These are phyloP conservation scores for Pyrenophora graminea DNA, from an alignment of 2,329 filamentous ascomycete species.

Conservation along the genomic window DNA sequence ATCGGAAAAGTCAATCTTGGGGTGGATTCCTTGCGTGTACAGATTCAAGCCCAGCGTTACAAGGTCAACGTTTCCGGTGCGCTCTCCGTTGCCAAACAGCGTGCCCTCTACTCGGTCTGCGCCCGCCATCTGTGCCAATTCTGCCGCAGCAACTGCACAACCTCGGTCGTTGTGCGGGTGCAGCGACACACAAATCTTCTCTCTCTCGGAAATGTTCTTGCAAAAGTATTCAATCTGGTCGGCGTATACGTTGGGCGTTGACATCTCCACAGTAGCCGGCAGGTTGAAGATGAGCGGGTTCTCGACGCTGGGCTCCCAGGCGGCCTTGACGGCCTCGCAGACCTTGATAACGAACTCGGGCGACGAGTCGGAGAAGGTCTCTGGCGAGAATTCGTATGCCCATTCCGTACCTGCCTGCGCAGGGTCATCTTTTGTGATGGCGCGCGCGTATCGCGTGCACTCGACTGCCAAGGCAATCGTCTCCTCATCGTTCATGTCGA, in stretches of 20 bases:
- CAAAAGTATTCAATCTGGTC: slow-evolving; percentile 98
- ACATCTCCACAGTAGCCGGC: slow-evolving; percentile 92
- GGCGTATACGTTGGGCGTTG: slow-evolving; percentile 92
- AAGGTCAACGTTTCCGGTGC: slow-evolving; percentile 93
- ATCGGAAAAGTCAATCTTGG: slow-evolving; percentile 88
- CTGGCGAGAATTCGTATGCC: slow-evolving; percentile 82
- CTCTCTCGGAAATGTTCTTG: slow-evolving; percentile 77
- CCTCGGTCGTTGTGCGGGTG: slow-evolving; percentile 96
- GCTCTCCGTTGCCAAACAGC: slow-evolving; percentile 91
- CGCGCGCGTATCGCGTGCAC: slow-evolving; percentile 84
- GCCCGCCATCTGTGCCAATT: slow-evolving; percentile 94
- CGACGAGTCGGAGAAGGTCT: slow-evolving; percentile 87
- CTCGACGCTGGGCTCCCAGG: slow-evolving; percentile 81
- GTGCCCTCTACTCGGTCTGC: slow-evolving; percentile 94
- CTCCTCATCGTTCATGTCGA: slow-evolving; percentile 83
- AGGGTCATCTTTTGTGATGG: slow-evolving; percentile 82
- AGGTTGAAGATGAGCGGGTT: slow-evolving; percentile 95
- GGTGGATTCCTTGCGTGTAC: slow-evolving; percentile 88
- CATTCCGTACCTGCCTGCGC: slow-evolving; percentile 63
- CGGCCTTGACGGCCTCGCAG: slow-evolving; percentile 90
- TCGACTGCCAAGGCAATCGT: slow-evolving; percentile 79
- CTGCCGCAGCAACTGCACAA: slow-evolving; percentile 84
- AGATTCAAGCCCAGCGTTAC: slow-evolving; percentile 91
- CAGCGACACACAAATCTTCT: slow-evolving; percentile 85
- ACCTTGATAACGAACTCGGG: slow-evolving; percentile 81